A percentile compares a stretch with the other conserved stretches of the same genome.
Evolutionary conservation across 345 rosid genomes (phyloP).

Genomic region (Fremontodendron californicum): DNA sequence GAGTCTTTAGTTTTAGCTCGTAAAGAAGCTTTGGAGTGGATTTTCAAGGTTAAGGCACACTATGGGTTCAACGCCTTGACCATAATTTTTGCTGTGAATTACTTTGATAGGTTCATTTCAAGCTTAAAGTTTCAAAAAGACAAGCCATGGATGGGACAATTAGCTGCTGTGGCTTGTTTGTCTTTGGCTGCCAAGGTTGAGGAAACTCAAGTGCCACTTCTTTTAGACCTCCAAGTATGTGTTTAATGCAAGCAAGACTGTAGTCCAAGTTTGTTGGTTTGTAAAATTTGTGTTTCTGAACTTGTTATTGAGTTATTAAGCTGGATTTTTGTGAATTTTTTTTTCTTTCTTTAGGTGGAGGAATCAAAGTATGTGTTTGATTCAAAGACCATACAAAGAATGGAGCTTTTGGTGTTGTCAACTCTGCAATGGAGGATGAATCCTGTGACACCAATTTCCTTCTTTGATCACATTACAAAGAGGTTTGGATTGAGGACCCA

Average conservation of each 20-base stretch:
- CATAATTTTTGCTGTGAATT: slow-evolving; percentile 71
- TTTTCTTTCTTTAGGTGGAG: slow-evolving; percentile 49
- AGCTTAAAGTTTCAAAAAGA: slow-evolving; percentile 50
- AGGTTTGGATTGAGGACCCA: slow-evolving; percentile 57
- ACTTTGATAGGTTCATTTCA: slow-evolving; percentile 76
- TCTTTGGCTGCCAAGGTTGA: slow-evolving; percentile 94
- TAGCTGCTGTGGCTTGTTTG: slow-evolving; percentile 79
- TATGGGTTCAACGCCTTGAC: slow-evolving; percentile 70
- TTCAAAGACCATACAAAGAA: slow-evolving; percentile 80
- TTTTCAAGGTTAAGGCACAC: slow-evolving; percentile 57
- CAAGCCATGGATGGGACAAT: slow-evolving; percentile 94
- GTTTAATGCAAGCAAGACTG: slow-evolving; percentile 2
- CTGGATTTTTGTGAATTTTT: slow-evolving; percentile 17
- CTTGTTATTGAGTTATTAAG: not conserved
- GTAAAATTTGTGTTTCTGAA: slow-evolving; percentile 11
- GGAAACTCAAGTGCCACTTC: slow-evolving; percentile 81
- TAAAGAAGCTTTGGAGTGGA: slow-evolving; percentile 67
- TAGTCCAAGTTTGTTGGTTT: slow-evolving; percentile 32
- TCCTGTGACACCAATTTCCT: slow-evolving; percentile 80
- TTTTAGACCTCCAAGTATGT: slow-evolving; percentile 76
- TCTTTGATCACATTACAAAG: slow-evolving; percentile 67
- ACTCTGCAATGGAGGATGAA: slow-evolving; percentile 87
- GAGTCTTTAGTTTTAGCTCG: slow-evolving; percentile 44
- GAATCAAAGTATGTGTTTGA: slow-evolving; percentile 70
- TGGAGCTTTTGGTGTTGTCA: slow-evolving; percentile 87